Percentiles rank a stretch among this genome's conserved stretches.
Evolutionary conservation across 345 rosid genomes (phyloP).

Genomic region (Citrus hindsii): DNA sequence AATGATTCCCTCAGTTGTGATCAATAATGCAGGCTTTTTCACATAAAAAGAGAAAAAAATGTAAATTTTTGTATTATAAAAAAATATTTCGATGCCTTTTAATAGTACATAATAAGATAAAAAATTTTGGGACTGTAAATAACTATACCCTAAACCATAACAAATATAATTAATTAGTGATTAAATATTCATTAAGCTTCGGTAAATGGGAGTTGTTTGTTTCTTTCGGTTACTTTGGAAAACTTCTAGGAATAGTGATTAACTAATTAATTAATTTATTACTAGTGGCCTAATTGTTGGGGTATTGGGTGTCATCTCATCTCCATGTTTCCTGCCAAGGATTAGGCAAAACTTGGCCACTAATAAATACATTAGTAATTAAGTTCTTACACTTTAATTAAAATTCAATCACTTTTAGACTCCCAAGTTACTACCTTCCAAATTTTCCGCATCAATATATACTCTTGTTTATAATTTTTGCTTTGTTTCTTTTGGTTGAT

Average conservation of each 20-base stretch:
- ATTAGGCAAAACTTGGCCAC: slow-evolving; percentile 12
- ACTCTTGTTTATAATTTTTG: neutral
- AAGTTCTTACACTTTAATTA: neutral
- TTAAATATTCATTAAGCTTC: neutral
- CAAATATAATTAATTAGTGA: neutral
- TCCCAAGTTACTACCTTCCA: neutral
- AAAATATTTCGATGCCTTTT: too few species aligned
- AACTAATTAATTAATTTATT: too few species aligned
- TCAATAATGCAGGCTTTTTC: slow-evolving; percentile 21
- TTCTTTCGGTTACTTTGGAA: neutral
- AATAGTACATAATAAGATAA: neutral
- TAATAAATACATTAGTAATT: neutral
- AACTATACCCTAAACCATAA: neutral
- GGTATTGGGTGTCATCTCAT: slow-evolving; percentile 20
- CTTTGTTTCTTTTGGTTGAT: neutral
- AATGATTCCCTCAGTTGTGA: slow-evolving; percentile 5
- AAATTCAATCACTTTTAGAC: slow-evolving; percentile 3
- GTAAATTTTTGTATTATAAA: neutral
- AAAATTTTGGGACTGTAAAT: neutral
- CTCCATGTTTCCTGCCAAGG: slow-evolving; percentile 25
- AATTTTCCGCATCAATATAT: neutral
- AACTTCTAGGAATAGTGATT: slow-evolving; percentile 12
- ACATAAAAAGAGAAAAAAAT: neutral
- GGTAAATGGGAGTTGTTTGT: slow-evolving; percentile 1
- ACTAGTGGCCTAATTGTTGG: neutral